Conservation (phyloP, 2,329 filamentous ascomycete species). For the Fusarium begoniae region DNA sequence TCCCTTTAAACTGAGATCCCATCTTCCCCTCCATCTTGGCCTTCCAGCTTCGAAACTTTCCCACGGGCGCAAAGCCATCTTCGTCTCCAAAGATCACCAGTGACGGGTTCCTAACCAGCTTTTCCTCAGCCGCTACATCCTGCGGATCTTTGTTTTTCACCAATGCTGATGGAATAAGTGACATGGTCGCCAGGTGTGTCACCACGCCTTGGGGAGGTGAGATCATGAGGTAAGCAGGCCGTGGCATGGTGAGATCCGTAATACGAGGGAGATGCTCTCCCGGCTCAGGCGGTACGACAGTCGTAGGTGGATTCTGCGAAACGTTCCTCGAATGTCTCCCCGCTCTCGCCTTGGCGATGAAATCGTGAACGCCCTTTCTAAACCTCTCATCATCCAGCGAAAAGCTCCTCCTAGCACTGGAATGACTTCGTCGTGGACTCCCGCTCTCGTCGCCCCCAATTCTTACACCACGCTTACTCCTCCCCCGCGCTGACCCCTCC, state of each 20-base stretch:
- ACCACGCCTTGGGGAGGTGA: slow-evolving; percentile 72
- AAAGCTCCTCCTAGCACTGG: slow-evolving; percentile 48
- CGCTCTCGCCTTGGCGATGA: slow-evolving; percentile 53
- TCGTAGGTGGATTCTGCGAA: slow-evolving; percentile 17
- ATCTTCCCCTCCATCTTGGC: slow-evolving; percentile 56
- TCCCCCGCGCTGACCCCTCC: slow-evolving; percentile 40
- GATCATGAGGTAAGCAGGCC: slow-evolving; percentile 69
- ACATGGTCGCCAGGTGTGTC: slow-evolving; percentile 70
- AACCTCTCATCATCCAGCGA: slow-evolving; percentile 59
- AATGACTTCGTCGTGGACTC: slow-evolving; percentile 51
- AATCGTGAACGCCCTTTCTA: slow-evolving; percentile 57
- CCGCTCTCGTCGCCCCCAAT: slow-evolving; percentile 61
- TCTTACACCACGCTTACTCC: slow-evolving; percentile 53
- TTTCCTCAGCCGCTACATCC: slow-evolving; percentile 56
- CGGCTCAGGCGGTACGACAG: slow-evolving; percentile 11
- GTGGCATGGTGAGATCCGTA: slow-evolving; percentile 49
- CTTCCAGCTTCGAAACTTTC: slow-evolving; percentile 74
- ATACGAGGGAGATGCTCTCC: slow-evolving; percentile 46
- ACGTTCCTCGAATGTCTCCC: slow-evolving; percentile 27
- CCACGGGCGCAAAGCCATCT: slow-evolving; percentile 76
- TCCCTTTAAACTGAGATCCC: slow-evolving; percentile 56
- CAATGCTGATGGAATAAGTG: slow-evolving; percentile 53
- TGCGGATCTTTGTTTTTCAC: slow-evolving; percentile 37
- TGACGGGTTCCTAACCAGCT: slow-evolving; percentile 67
- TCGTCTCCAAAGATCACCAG: slow-evolving; percentile 78